These are phyloP conservation scores for Colletotrichum sp. DNA, from an alignment of 2,329 filamentous ascomycete genomes.

Conservation along the genomic window DNA sequence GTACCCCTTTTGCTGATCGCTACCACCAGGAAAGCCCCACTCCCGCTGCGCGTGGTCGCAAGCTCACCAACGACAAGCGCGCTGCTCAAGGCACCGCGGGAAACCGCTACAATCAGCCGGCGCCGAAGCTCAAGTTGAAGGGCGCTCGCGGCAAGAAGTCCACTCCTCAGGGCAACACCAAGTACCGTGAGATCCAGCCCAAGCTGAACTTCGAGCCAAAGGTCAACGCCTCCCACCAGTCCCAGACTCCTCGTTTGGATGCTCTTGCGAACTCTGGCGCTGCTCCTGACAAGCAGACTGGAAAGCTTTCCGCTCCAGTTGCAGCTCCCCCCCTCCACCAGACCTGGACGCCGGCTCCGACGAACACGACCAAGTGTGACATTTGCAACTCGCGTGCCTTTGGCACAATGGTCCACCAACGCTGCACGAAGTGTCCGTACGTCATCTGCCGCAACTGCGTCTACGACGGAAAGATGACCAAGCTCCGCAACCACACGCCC, in stretches of 20 bases:
- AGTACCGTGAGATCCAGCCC: not conserved
- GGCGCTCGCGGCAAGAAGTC: not conserved
- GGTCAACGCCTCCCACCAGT: not conserved
- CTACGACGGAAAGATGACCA: not conserved
- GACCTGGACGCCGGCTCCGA: not conserved
- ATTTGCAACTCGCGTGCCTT: not conserved
- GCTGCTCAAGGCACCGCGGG: not conserved
- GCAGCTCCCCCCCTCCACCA: not conserved
- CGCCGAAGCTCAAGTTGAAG: not conserved
- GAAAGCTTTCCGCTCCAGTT: not conserved
- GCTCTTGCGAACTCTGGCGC: not conserved
- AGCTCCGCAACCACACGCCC: not conserved
- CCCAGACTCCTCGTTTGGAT: not conserved
- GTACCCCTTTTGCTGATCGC: not conserved
- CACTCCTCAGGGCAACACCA: not conserved
- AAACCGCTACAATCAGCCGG: not conserved
- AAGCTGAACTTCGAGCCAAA: not conserved
- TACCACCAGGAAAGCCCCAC: not conserved
- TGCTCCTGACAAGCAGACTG: not conserved
- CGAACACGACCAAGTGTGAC: not conserved
- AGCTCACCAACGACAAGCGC: not conserved
- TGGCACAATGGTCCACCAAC: not conserved
- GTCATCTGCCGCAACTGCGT: not conserved
- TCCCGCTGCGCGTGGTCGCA: not conserved
- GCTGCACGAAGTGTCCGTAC: not conserved